Evolutionary conservation across 108 stramenopile genomes (phyloP).

Genomic region (Licmophora abbreviata): DNA sequence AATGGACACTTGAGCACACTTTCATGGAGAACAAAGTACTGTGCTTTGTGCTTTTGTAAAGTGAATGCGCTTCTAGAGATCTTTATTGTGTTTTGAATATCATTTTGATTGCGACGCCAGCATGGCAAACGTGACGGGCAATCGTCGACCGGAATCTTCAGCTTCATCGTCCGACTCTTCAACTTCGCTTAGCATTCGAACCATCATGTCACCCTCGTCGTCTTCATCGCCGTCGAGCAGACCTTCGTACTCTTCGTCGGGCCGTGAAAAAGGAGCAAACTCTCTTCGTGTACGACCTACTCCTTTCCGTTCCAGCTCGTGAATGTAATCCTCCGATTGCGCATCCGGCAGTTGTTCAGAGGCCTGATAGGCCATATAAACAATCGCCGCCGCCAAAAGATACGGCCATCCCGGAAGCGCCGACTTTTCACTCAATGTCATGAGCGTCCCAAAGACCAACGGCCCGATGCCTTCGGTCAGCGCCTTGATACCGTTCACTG

Average conservation of each 20-base stretch:
- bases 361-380: conserved; percentile 35
- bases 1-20: background rate
- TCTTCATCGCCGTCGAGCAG: conserved; percentile 1
- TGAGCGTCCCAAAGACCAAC: conserved; percentile 63
- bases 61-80: too few species aligned
- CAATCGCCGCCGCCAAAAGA: conserved; percentile 46
- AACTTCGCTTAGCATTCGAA: conserved; percentile 17
- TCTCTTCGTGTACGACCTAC: background rate
- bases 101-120: conserved; percentile 3
- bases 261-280: background rate
- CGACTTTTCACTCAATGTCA: conserved; percentile 64
- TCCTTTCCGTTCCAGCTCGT: conserved; percentile 35
- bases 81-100: too few species aligned
- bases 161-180: conserved; percentile 12
- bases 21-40: background rate
- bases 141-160: background rate
- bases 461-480: conserved; percentile 90
- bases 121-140: conserved; percentile 3
- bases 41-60: background rate
- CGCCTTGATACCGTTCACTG: conserved; percentile 93
- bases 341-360: conserved; percentile 35
- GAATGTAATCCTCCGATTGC: conserved; percentile 33
- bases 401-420: conserved; percentile 71
- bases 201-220: conserved; percentile 24
- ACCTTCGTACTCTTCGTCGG: background rate